Base-by-base conservation (phyloP, 257 asterid genomes). In the Echium plantagineum region DNA sequence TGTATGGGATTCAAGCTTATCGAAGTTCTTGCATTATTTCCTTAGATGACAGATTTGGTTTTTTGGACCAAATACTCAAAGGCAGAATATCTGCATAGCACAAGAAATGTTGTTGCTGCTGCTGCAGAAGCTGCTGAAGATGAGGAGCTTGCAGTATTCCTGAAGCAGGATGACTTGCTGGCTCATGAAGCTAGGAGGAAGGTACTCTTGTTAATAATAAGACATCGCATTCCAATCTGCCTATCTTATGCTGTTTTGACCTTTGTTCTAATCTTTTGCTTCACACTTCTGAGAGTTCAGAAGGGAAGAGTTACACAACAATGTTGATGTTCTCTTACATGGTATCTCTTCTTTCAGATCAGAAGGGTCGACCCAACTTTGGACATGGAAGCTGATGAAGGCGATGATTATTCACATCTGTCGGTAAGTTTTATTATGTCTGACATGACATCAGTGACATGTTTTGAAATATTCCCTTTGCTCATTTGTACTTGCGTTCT, bases 121-220 rank as follows among this genome's bases (percentile, higher is more conserved):
- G 95, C 97, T 68, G 98, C 98, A 21, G 97, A 88, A 86, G 98
- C 96, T 74, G 96, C 96, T 75, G 93, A 82, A 77, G 98, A 91
- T 71, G 98, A 91, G 81, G 98, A 91, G 72, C 97, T 91, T 65
- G 95, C 97, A 65, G 94, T 88, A 63, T 91, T 91, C 71, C 74
- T 91, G 86, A 91, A 88, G 77, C 87, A 85, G 78, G 98, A 93
- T 73, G 90, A 80, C 59, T 82, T 84, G 84, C 71, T 88, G 70
- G 94, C 82, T 13, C 76, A 69, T 69, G 98, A 93, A 80, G 97
- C 97, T 75, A 86, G 97, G 65, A 83, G 81, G 67, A 93, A 88
- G 94, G 98, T 84, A 74, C 66, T 63, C 55, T 66, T 48, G 28
- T 19, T 68, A 55, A 28, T 28, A 28, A 64, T 62, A 52, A 5